These are phyloP conservation scores for Chrysosporium queenslandicum DNA, from an alignment of 2,329 filamentous ascomycete species.

Conservation along the genomic window DNA sequence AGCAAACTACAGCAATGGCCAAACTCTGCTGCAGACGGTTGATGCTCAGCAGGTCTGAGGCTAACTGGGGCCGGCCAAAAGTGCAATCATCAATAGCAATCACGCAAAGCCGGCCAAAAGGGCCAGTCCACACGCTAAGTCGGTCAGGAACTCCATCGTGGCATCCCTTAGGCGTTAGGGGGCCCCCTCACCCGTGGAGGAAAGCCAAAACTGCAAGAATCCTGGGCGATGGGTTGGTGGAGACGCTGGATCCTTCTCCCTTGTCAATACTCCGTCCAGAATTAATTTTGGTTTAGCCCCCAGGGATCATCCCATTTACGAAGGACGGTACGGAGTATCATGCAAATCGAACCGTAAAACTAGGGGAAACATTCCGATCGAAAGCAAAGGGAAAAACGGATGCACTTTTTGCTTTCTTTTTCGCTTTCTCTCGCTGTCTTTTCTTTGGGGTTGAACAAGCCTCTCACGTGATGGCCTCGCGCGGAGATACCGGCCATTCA, in stretches of 20 bases:
- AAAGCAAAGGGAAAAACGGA: too few species aligned
- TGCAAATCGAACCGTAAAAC: too few species aligned
- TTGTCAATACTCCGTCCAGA: neutral
- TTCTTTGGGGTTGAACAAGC: too few species aligned
- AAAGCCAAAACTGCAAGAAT: conserved; percentile 4
- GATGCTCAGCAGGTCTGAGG: neutral
- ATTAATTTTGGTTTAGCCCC: neutral
- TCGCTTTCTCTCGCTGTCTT: too few species aligned
- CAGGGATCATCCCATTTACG: neutral
- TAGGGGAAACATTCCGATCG: too few species aligned
- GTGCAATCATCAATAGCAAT: neutral
- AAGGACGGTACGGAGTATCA: neutral
- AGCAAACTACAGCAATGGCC: neutral
- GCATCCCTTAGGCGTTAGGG: neutral
- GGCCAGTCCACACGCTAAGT: conserved; percentile 7
- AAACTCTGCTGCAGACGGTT: neutral
- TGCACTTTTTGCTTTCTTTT: too few species aligned
- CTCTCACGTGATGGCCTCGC: too few species aligned
- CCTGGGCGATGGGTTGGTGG: conserved; percentile 1
- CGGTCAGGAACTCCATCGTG: neutral
- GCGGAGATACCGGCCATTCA: too few species aligned
- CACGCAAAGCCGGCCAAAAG: conserved; percentile 4
- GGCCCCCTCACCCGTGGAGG: conserved; percentile 2
- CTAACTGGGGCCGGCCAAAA: neutral
- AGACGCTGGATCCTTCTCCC: neutral